Evolutionary conservation across 768 basidiomycete genomes (phyloP), one percentile per base, ranked within the genome.

Genomic region (Coprinopsis sp.): DNA sequence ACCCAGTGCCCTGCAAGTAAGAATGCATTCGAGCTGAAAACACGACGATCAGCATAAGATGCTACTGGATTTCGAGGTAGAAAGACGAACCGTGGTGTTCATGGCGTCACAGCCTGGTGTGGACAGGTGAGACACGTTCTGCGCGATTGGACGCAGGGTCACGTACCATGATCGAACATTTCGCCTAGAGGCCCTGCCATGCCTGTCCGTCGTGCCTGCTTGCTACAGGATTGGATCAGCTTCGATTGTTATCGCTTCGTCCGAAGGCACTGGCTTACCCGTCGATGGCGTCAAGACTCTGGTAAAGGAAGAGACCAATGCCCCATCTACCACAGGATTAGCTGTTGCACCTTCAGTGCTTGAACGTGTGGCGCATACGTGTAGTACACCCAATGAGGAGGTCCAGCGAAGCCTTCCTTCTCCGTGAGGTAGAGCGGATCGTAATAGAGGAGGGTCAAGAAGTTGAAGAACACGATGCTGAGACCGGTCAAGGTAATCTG

Each of bases 171-270:
- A 61, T 99, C 96, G 63, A 99, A 99, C 83, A 98, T 85, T 64
- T 99, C 90, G 14, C 96, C 96, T 25, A 98, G 69, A 21, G 95
- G 95, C 4, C 96, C 91, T n/a, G 92, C 87, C 90, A 96, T 98
- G 1, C 92, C 92, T 1, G 93, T 95, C 41, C 95, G 70, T 51
- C 96, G 72, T 18, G 96, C 96, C 66, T 99, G 96, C 64, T 97
- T 97, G 13, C 95, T 91, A 42, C 33, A 25, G 39, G 19, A 14
- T 37, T 13, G 22, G 23, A 29, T 33, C 23, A 44, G 37, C 28
- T 21, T 16, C 52, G 30, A 18, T 16, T 21, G 11, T 22, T 51
- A 59, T 50, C 41, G 12, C 44, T 49, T 45, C 11, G 23, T 8
- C 56, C 80, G n/a, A n/a, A n/a, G n/a, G n/a, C n/a, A n/a, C n/a